Evolutionary conservation across 257 asterid genomes (phyloP), one percentile per base, ranked within the genome.

Genomic region (Plantago major): DNA sequence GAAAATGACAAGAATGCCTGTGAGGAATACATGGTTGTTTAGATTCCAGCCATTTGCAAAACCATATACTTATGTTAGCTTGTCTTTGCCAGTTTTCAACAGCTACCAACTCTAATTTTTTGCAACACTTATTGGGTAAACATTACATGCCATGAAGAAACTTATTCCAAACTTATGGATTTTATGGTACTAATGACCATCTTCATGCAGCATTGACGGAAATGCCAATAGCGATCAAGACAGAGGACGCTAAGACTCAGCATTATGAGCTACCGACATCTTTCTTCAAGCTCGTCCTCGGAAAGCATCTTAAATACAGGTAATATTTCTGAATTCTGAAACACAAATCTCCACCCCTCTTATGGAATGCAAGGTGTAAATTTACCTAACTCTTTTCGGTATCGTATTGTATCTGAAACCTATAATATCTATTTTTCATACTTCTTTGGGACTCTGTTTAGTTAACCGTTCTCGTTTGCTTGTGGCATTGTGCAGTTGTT

Each of bases 261-360:
- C 97, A 89, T 65, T 92, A 89, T 40, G 98, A 89, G 61, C 76
- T 92, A 55, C 97, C 98, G 2, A 89, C 97, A 2, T 81, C 96
- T 58, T 92, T 89, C 90, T 92, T 89, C 87, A 78, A 84, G 81
- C 82, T 89, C 54, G 93, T 89, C 46, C 97, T 92, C 10, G 98
- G 98, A 51, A 73, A 84, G 72, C 88, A 92, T 73, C 76, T 92
- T 9, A 92, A 92, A 80, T 92, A 92, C 87, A 89, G 97, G 98
- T 46, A 71, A 66, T 18, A 10, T 10, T 44, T 42, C 37, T 42
- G 16, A 14, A 11, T 12, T 49, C 26, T 49, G 10, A 57, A 46
- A 48, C 46, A 19, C 18, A 5, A 9, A 18, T 38, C 42, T 30
- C 26, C 26, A 22, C 8, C 10, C 14, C 4, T 14, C 18, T 7